Conservation (phyloP, 805 yeast species). For the Candida khao-thaluensis region DNA sequence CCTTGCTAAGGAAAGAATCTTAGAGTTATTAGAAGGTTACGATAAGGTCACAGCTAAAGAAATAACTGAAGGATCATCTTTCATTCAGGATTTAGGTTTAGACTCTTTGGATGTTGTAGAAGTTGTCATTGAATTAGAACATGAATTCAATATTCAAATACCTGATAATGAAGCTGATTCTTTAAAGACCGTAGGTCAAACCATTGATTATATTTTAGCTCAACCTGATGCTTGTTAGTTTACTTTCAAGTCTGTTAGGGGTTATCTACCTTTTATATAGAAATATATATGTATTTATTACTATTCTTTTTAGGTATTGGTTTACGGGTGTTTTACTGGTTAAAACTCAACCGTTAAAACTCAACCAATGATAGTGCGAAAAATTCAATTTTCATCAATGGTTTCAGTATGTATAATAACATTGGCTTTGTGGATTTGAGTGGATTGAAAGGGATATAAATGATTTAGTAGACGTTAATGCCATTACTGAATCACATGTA, state of each 20-base stretch:
- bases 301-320: no score
- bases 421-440: no score
- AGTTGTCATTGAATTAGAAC: conserved; percentile 48
- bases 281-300: not conserved
- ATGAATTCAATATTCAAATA: conserved; percentile 47
- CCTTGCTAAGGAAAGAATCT: conserved; percentile 57
- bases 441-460: no score
- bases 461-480: no score
- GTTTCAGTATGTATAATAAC: conserved; percentile 20
- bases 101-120: conserved; percentile 49
- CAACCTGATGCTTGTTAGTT: conserved; percentile 42
- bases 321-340: not conserved
- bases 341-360: no score
- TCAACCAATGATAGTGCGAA: conserved; percentile 18
- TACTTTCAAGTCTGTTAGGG: not conserved
- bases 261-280: no score
- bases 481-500: no score
- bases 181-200: conserved; percentile 47
- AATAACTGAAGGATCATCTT: conserved; percentile 36
- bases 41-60: conserved; percentile 49
- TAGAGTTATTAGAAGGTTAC: conserved; percentile 64
- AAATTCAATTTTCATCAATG: conserved; percentile 16
- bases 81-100: conserved; percentile 43
- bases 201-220: conserved; percentile 41
- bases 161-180: conserved; percentile 48